These are phyloP conservation scores for Candida manassasensis DNA, from an alignment of 805 yeast species.

Conservation along the genomic window DNA sequence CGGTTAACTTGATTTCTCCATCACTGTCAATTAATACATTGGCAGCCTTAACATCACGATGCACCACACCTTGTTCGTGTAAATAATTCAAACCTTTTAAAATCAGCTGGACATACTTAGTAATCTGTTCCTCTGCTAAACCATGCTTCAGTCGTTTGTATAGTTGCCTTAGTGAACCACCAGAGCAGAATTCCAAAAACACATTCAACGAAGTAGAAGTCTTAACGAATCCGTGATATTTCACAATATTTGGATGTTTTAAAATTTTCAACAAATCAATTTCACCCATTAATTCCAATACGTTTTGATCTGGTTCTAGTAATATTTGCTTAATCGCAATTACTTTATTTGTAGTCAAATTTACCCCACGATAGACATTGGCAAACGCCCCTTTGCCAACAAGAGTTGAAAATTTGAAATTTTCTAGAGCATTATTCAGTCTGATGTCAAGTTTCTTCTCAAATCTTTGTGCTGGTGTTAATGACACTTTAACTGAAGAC, in stretches of 20 bases:
- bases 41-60: constrained; percentile 91
- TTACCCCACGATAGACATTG: constrained; percentile 71
- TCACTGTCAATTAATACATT: constrained; percentile 67
- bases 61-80: constrained; percentile 71
- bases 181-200: constrained; percentile 56
- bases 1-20: constrained; percentile 80
- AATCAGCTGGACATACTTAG: constrained; percentile 48
- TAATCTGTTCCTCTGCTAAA: constrained; percentile 51
- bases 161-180: constrained; percentile 59
- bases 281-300: constrained; percentile 55
- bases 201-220: constrained; percentile 50
- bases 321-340: constrained; percentile 79
- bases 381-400: constrained; percentile 94
- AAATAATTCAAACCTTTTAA: constrained; percentile 58
- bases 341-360: constrained; percentile 56
- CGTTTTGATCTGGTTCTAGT: constrained; percentile 47
- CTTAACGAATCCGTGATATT: constrained; percentile 63
- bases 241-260: constrained; percentile 62
- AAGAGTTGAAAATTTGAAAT: constrained; percentile 52
- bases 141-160: constrained; percentile 46
- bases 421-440: constrained; percentile 39
- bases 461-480: constrained; percentile 50
- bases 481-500: constrained; percentile 34
- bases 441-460: constrained; percentile 40
- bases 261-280: constrained; percentile 61